phyloP scores from a whole-genome alignment of 2,329 filamentous ascomycete genomes.

The Paraphoma chrysanthemicola region DNA sequence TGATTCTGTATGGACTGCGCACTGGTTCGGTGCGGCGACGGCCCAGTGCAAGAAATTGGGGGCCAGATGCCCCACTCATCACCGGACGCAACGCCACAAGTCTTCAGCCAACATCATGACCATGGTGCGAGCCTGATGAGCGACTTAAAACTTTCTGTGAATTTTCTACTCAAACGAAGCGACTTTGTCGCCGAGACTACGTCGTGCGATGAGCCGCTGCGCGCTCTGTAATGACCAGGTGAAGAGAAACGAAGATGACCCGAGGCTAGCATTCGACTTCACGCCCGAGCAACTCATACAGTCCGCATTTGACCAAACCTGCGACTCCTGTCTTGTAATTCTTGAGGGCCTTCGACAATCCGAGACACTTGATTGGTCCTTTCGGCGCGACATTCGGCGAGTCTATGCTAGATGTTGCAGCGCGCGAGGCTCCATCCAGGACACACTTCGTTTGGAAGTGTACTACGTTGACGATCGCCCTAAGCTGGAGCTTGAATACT shows the following conservation, averaged over 20 bases:
- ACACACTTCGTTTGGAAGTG: conserved; percentile 16
- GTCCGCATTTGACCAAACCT: conserved; percentile 9
- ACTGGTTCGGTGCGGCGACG: too few species aligned
- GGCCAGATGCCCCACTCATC: neutral
- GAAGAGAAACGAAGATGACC: conserved; percentile 10
- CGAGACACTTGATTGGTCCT: conserved; percentile 8
- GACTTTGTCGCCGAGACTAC: neutral
- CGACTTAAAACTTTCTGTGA: neutral
- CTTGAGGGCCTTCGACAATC: conserved; percentile 22
- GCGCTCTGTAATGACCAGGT: conserved; percentile 13
- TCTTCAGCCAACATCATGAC: neutral
- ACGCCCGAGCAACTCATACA: conserved; percentile 12
- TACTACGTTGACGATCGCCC: conserved; percentile 20
- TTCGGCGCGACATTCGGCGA: conserved; percentile 12
- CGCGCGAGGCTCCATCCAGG: neutral
- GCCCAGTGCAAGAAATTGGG: neutral
- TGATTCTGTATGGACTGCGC: too few species aligned
- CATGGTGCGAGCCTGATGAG: too few species aligned
- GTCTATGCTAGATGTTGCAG: conserved; percentile 14
- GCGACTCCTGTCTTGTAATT: conserved; percentile 18
- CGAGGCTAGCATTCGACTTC: conserved; percentile 17
- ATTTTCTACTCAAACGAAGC: neutral
- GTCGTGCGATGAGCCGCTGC: conserved; percentile 7
- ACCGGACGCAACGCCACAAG: neutral
- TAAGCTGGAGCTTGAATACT: conserved; percentile 23